phyloP scores from a whole-genome alignment of 148 eudicot species.

The Rhododendron griersonianum region DNA sequence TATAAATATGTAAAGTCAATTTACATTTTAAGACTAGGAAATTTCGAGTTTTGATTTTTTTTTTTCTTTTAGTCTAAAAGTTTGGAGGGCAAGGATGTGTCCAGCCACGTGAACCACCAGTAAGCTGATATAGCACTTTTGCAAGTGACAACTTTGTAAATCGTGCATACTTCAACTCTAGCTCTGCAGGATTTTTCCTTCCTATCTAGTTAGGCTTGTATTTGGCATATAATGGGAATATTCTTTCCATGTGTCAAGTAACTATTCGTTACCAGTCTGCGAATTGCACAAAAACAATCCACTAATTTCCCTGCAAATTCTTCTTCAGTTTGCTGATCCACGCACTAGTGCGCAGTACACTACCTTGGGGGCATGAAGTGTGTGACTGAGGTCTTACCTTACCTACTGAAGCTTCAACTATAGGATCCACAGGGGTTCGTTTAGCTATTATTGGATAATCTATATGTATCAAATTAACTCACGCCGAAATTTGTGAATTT shows the following conservation, averaged over 20 bases:
- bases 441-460: neutral
- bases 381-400: neutral
- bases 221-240: neutral
- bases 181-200: neutral
- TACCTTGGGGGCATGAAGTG: neutral
- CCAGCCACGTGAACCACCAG: neutral
- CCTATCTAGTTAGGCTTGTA: neutral
- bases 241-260: too few relatives aligned
- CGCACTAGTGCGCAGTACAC: neutral
- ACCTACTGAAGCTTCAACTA: neutral
- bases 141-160: neutral
- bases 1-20: neutral
- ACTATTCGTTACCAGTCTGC: neutral
- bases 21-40: neutral
- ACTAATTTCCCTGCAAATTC: neutral
- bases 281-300: neutral
- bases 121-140: neutral
- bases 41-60: too few relatives aligned
- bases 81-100: neutral
- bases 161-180: neutral
- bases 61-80: too few relatives aligned
- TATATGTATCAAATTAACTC: neutral
- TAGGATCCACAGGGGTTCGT: neutral
- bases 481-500: neutral
- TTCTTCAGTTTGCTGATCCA: neutral